A percentile compares a stretch with the other conserved stretches of the same genome.
phyloP scores from a whole-genome alignment of 768 basidiomycete species.

The Boletus reticuloceps region DNA sequence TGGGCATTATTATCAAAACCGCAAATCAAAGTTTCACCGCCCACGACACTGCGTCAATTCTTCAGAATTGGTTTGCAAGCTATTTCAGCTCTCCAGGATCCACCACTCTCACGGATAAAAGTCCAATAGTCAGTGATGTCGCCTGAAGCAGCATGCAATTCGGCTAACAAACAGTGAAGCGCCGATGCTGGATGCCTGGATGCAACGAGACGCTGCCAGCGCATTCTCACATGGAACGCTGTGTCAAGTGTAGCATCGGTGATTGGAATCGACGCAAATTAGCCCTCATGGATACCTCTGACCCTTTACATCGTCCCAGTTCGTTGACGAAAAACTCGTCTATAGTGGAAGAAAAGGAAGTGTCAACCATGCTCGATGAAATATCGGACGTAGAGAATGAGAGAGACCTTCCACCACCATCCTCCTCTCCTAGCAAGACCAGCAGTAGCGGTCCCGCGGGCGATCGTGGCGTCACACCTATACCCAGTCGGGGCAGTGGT shows the following conservation, averaged over 20 bases:
- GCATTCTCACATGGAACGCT: constrained; percentile 11
- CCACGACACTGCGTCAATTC: not conserved
- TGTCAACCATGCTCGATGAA: not conserved
- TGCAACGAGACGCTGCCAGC: constrained; percentile 14
- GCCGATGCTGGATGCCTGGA: constrained; percentile 10
- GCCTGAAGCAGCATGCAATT: not conserved
- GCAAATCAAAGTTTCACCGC: not conserved
- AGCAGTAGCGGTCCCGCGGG: not conserved
- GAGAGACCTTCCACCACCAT: not conserved
- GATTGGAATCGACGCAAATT: constrained; percentile 18
- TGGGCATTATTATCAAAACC: not conserved
- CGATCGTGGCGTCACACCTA: not conserved
- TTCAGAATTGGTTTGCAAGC: constrained; percentile 1
- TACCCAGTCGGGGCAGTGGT: constrained; percentile 25
- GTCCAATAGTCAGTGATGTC: constrained; percentile 4
- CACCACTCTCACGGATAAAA: not conserved
- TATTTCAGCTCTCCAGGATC: constrained; percentile 2
- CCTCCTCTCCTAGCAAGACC: constrained; percentile 3
- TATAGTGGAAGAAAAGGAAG: not conserved
- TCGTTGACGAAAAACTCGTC: not conserved
- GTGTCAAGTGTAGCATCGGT: constrained; percentile 15
- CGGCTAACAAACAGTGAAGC: constrained; percentile 8
- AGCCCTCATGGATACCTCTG: not conserved
- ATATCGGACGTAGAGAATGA: constrained; percentile 1
- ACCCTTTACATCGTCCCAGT: not conserved